Evolutionary conservation across 306 rosid genomes (phyloP).

Genomic region (Sesbania bispinosa): DNA sequence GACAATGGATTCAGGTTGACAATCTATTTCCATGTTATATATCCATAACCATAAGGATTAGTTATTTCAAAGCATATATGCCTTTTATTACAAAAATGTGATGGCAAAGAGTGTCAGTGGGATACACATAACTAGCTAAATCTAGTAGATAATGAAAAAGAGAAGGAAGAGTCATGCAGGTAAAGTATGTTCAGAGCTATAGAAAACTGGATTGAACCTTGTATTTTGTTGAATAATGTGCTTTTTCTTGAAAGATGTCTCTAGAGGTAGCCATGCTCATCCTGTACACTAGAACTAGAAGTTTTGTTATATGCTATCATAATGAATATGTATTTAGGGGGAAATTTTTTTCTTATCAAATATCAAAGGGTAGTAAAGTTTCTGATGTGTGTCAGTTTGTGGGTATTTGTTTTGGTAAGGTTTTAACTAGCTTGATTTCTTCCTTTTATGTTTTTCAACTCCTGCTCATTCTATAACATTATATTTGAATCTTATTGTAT

Average conservation of each 20-base stretch:
- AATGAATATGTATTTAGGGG: neutral
- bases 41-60: neutral
- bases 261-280: neutral
- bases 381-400: neutral
- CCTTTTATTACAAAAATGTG: neutral
- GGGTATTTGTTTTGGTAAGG: neutral
- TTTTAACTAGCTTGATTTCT: neutral
- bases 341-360: neutral
- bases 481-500: conserved; percentile 27
- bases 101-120: neutral
- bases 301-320: neutral
- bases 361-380: neutral
- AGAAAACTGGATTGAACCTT: neutral
- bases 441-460: neutral
- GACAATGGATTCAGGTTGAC: neutral
- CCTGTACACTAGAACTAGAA: conserved; percentile 13
- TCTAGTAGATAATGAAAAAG: neutral
- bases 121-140: neutral
- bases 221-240: neutral
- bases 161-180: neutral
- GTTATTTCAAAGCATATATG: conserved; percentile 7
- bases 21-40: neutral
- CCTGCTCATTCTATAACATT: neutral
- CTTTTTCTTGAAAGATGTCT: conserved; percentile 10
- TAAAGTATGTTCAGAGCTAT: neutral